Base-by-base conservation (phyloP, 352 stramenopile genomes). In the Elongisporangium anandrum region DNA sequence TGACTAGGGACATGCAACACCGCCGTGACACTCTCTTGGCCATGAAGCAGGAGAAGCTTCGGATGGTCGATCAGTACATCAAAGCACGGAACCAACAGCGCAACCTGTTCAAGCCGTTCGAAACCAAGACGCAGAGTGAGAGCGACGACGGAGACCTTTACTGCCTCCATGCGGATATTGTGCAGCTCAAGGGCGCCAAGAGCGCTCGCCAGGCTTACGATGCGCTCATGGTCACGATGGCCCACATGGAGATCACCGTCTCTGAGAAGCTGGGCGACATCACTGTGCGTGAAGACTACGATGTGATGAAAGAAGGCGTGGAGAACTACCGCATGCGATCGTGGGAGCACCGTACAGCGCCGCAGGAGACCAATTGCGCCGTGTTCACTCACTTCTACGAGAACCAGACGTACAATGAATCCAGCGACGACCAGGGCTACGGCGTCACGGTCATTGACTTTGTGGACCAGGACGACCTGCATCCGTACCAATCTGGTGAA, bases 271-370 rank as follows among this genome's bases (percentile, higher is more conserved):
- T 78, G 8, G 70, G 75, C 8, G 62, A 80, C 56, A 73, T 77
- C 19, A 79, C 68, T 0, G 61, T 85, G 15, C 75, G 75, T 2
- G 72, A 85, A 52, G 75, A 85, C 65, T 71, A 85, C 60, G 69
- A 64, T 13, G 60, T 61, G 38, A 62, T 64, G 9, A 54, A 52
- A 5, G 66, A 67, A 38, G 66, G 65, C 38, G 24, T 34, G 24
- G 24, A 7, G 24, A 34, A 34, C 24, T 34, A 8, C 24, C 24
- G 24, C 24, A 34, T 34, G 7, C 24, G 24, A 3, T 8, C 24
- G 7, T 34, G 24, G 24, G 24, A 34, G 7, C 24, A 34, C 7
- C 24, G 4, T 34, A 34, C 24, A 34, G 24, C 7, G 24, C 7
- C 24, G 3, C 24, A 34, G 24, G 24, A 34, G 7, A 7, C 24